Base-by-base conservation (phyloP, 1,284 basidiomycete genomes). In the Tetrapyrgos nigripes region DNA sequence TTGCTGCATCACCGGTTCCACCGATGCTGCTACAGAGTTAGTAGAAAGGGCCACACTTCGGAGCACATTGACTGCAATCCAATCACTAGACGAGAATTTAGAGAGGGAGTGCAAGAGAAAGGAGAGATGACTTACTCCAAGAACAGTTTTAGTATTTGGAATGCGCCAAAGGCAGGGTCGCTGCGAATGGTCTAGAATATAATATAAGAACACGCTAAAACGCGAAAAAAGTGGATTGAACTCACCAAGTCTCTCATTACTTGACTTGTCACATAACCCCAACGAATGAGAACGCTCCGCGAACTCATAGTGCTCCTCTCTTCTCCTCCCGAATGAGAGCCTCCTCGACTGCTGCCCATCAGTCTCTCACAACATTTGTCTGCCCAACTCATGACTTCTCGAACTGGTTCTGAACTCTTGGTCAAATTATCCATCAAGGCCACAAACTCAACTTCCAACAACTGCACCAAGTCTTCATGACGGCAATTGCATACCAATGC, bases 221-320 rank as follows among this genome's bases (percentile, higher is more conserved):
- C 33, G 11, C 29, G 45, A 31, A 26, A 43, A 43, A 52, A 23
- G 53, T 43, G 45, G 13, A 50, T 44, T 29, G 55, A 46, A 55
- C 89, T 75, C 68, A 93, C 91, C 73, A 94, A 76, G 74, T 94
- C 92, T 64, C 92, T 81, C 90, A 94, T 94, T 64, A 94, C 87
- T 73, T 94, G 92, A 73, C 91, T 93, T 27, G 92, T 94, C 69
- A 94, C 93, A 76, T 94, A 94, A 58, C 92, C 92, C 92, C 92
- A 94, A 53, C 92, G 87, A 71, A 94, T 94, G 67, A 94, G 79
- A 52, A 94, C 84, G 69, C 92, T 93, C 63, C 91, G 80, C 54
- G 92, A 92, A 72, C 91, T 93, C 87, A 93, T 87, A n/a, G 88
- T 86, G 58, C 86, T 80, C 65, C 90, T 81, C 59, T 93, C 92